These are phyloP conservation scores for Coemansia sp. DNA, from an alignment of 192 early-diverging fungal species.

Conservation along the genomic window DNA sequence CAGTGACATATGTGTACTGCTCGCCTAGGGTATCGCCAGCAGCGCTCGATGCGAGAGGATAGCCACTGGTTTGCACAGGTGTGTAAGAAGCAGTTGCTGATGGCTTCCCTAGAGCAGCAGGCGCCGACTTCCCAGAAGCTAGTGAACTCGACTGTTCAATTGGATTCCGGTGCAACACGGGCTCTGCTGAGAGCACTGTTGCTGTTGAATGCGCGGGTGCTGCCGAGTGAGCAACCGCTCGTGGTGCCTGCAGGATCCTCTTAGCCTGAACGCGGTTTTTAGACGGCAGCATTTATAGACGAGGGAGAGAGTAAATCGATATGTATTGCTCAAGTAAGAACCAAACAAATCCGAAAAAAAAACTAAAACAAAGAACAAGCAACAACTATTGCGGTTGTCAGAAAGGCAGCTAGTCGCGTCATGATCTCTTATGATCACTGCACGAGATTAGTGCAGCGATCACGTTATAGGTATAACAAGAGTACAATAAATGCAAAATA, in stretches of 20 bases:
- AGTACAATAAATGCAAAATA: no score
- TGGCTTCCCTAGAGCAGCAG: not conserved
- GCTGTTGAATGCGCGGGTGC: not conserved
- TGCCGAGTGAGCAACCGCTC: not conserved
- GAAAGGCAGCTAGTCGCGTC: no score
- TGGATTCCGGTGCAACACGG: slow-evolving; percentile 20
- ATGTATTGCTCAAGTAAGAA: no score
- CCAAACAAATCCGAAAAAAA: no score
- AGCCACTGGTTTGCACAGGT: not conserved
- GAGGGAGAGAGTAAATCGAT: not conserved
- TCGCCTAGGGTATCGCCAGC: slow-evolving; percentile 1
- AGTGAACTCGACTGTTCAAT: not conserved
- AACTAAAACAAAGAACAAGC: no score
- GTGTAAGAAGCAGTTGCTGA: not conserved
- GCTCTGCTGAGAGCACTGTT: slow-evolving; percentile 6
- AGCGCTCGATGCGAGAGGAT: not conserved
- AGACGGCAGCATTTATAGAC: slow-evolving; percentile 22
- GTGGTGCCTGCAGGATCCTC: slow-evolving; percentile 9
- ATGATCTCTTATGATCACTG: no score
- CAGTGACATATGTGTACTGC: slow-evolving; percentile 51
- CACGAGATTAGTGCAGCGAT: no score
- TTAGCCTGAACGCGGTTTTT: slow-evolving; percentile 33
- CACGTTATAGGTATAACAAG: no score
- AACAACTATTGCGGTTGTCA: no score
- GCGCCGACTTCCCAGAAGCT: no score